These are phyloP conservation scores for Fusarium torulosum DNA, from an alignment of 2,329 filamentous ascomycete genomes.

Conservation along the genomic window DNA sequence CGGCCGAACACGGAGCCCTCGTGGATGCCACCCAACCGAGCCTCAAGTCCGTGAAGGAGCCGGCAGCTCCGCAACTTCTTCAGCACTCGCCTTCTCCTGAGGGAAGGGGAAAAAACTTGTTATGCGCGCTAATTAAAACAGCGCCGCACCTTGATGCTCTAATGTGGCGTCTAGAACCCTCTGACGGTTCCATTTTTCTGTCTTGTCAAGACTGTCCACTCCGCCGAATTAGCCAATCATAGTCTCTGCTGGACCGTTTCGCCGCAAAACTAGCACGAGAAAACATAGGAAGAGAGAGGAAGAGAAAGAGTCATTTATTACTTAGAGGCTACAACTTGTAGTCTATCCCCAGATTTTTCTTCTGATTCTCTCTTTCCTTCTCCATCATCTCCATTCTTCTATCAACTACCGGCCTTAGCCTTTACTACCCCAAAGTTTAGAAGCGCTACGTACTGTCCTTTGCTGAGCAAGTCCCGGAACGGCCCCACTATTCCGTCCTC, in stretches of 20 bases:
- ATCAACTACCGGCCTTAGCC: constrained; percentile 16
- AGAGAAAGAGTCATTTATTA: constrained; percentile 38
- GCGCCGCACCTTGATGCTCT: background rate
- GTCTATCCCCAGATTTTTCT: constrained; percentile 16
- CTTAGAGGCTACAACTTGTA: constrained; percentile 15
- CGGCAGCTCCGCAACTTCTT: constrained; percentile 26
- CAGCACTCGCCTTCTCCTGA: background rate
- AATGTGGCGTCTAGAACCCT: constrained; percentile 25
- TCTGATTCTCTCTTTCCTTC: background rate
- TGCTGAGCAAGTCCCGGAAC: constrained; percentile 30
- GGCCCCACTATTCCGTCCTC: constrained; percentile 43
- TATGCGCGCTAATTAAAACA: constrained; percentile 33
- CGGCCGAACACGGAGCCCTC: constrained; percentile 44
- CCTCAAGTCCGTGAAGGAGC: constrained; percentile 17
- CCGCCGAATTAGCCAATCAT: constrained; percentile 47
- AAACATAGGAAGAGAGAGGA: constrained; percentile 27
- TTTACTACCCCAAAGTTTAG: constrained; percentile 18
- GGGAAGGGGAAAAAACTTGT: constrained; percentile 10
- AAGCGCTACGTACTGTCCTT: constrained; percentile 3
- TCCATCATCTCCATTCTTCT: constrained; percentile 23
- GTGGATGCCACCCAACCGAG: constrained; percentile 9
- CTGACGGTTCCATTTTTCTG: constrained; percentile 34
- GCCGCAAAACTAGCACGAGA: constrained; percentile 39
- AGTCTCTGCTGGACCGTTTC: constrained; percentile 40
- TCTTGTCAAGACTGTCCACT: constrained; percentile 34